phyloP scores from a whole-genome alignment of 2,329 filamentous ascomycete genomes.

The Neonectria punicea region DNA sequence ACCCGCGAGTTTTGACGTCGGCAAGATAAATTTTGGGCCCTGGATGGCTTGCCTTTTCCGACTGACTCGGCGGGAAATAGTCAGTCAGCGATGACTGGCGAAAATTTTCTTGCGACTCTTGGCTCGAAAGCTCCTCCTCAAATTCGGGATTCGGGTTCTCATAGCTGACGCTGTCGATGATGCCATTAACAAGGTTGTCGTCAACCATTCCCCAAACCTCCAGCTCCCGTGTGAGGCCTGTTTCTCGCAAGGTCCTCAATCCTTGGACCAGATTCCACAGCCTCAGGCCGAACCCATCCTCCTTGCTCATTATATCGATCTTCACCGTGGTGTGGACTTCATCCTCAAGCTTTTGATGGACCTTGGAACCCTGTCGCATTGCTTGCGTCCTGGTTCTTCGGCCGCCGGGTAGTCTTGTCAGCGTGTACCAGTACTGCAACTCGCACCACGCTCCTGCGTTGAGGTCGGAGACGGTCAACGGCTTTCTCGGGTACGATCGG shows the following conservation, averaged over 20 bases:
- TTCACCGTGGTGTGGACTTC: slow-evolving; percentile 82
- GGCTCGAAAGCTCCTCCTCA: slow-evolving; percentile 66
- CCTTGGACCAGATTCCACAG: slow-evolving; percentile 95
- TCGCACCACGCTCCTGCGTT: slow-evolving; percentile 96
- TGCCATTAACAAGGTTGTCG: slow-evolving; percentile 84
- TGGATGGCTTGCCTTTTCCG: not conserved
- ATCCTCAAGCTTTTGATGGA: slow-evolving; percentile 87
- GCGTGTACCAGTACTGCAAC: slow-evolving; percentile 88
- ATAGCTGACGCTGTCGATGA: slow-evolving; percentile 88
- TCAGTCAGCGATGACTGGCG: slow-evolving; percentile 54
- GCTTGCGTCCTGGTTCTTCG: slow-evolving; percentile 79
- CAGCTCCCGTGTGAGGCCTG: slow-evolving; percentile 78
- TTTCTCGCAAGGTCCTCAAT: slow-evolving; percentile 76
- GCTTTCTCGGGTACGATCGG: slow-evolving; percentile 78
- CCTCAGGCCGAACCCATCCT: slow-evolving; percentile 83
- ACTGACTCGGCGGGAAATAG: slow-evolving; percentile 49
- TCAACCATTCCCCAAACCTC: slow-evolving; percentile 88
- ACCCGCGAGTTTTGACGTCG: slow-evolving; percentile 87
- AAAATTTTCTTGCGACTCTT: slow-evolving; percentile 41
- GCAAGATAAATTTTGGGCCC: slow-evolving; percentile 72
- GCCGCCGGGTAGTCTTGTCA: slow-evolving; percentile 77
- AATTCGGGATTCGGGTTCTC: slow-evolving; percentile 78
- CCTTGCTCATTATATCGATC: slow-evolving; percentile 77
- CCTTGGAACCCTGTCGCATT: slow-evolving; percentile 83
- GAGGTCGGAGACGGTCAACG: slow-evolving; percentile 88